Base-by-base conservation (phyloP, 2,329 filamentous ascomycete genomes). In the Lachnellula hyalina region DNA sequence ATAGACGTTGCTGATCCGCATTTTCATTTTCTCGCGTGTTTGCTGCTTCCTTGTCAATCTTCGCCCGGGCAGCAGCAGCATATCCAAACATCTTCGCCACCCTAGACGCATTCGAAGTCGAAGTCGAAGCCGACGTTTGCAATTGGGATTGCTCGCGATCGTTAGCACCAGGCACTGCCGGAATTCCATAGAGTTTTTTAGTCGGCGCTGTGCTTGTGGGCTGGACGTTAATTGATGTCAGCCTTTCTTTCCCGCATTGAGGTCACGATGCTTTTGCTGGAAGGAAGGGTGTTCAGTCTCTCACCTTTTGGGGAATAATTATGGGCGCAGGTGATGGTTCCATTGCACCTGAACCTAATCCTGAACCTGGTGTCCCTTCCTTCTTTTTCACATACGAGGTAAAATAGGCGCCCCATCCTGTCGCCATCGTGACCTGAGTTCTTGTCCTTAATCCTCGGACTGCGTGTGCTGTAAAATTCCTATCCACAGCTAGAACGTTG, bases 21-120 rank as follows among this genome's bases (percentile, higher is more conserved):
- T 44, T 14, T 23, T 4, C n/a, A 12, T 44, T 14, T 23, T 4
- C 44, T 23, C 15, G 19, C 23, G 21, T 12, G 12, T 25, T n/a
- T 9, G 23, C 44, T 15, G 23, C 23, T 6, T 46, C 44, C 12
- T 12, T 12, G 11, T 25, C 21, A 5, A 46, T 28, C 14, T 17
- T 25, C 23, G 19, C 25, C 17, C 46, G 23, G 28, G 48, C 21
- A 51, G 46, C 17, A 47, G 36, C 51, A 15, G 53, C 57, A 42
- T 60, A 61, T 8, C 61, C 61, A 55, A 63, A 61, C 48, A 63
- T 46, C 21, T 61, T 60, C 8, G 61, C 61, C 17, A 63, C 56
- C 32, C 55, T 58, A 35, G 51, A 59, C 4, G 59, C 59, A 35
- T 61, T 61, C 15, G 53, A 52, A 23, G 34, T 53, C 4, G 57